A percentile compares a stretch with the other conserved stretches of the same genome.
These are phyloP conservation scores for Phialophora expanda DNA, from an alignment of 2,329 filamentous ascomycete genomes.

Conservation along the genomic window DNA sequence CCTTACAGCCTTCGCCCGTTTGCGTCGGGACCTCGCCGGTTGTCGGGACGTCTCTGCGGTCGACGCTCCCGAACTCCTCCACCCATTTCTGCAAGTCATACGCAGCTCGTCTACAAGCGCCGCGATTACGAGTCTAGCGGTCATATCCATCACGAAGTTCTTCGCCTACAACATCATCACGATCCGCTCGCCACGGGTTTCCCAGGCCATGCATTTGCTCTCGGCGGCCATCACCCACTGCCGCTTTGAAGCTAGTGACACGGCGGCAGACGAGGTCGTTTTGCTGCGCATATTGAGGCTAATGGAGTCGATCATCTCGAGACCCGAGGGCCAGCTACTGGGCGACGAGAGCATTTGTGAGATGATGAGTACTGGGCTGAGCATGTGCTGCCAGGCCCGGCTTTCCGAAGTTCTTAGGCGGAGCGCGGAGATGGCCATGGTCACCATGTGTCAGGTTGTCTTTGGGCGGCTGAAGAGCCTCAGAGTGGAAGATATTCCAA, in stretches of 20 bases:
- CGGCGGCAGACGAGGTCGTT: conserved; percentile 92
- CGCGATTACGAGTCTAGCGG: conserved; percentile 90
- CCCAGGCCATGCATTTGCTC: conserved; percentile 90
- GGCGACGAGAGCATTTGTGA: conserved; percentile 98
- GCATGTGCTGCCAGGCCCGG: conserved; percentile 93
- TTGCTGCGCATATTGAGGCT: conserved; percentile 91
- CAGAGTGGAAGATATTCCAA: conserved; percentile 72
- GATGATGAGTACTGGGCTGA: conserved; percentile 98
- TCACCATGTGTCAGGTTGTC: conserved; percentile 98
- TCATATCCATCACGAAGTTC: conserved; percentile 95
- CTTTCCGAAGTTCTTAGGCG: conserved; percentile 88
- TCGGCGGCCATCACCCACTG: conserved; percentile 97
- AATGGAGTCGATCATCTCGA: conserved; percentile 98
- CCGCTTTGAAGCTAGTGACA: conserved; percentile 95
- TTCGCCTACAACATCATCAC: conserved; percentile 92
- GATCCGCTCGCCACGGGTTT: conserved; percentile 80
- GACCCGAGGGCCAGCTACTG: conserved; percentile 87
- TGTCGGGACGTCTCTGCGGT: conserved; percentile 90
- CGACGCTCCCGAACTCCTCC: conserved; percentile 85
- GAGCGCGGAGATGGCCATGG: conserved; percentile 92
- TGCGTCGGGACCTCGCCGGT: conserved; percentile 83
- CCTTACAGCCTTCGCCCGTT: conserved; percentile 89
- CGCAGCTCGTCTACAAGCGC: conserved; percentile 95
- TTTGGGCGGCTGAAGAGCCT: conserved; percentile 91
- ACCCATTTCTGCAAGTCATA: conserved; percentile 95